Percentiles rank a stretch among this genome's conserved stretches.
Conservation (phyloP, 2,329 filamentous ascomycete genomes). For the Sporothrix protearum region DNA sequence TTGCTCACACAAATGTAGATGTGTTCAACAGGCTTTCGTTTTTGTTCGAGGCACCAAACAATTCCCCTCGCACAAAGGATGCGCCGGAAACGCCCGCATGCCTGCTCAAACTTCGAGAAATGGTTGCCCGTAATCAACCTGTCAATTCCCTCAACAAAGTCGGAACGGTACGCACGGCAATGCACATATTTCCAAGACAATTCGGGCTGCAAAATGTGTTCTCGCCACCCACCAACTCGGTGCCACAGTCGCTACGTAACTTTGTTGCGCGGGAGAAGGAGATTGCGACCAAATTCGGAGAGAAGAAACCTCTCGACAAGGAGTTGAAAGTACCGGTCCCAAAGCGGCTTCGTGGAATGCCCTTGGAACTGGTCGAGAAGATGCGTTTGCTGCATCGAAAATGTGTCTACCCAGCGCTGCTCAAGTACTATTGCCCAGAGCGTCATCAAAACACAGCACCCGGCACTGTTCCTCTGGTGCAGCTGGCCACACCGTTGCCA, state of each 20-base stretch:
- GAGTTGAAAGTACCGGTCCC: slow-evolving; percentile 45
- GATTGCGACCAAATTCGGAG: slow-evolving; percentile 49
- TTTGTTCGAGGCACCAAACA: neutral
- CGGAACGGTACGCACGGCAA: slow-evolving; percentile 70
- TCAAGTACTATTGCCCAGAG: slow-evolving; percentile 77
- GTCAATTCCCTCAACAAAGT: slow-evolving; percentile 37
- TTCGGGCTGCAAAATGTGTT: slow-evolving; percentile 94
- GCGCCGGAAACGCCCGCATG: neutral
- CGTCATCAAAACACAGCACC: neutral
- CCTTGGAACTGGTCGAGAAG: slow-evolving; percentile 58
- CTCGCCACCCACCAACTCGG: slow-evolving; percentile 67
- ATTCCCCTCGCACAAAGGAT: neutral
- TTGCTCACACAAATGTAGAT: neutral
- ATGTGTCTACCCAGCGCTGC: slow-evolving; percentile 75
- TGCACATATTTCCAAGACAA: slow-evolving; percentile 90
- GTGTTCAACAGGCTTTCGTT: slow-evolving; percentile 48
- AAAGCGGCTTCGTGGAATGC: slow-evolving; percentile 64
- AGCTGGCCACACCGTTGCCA: slow-evolving; percentile 62
- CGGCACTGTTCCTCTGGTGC: slow-evolving; percentile 48
- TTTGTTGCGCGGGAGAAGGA: slow-evolving; percentile 84
- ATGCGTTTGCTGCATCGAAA: slow-evolving; percentile 67
- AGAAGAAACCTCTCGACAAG: slow-evolving; percentile 27
- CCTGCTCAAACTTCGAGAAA: slow-evolving; percentile 47
- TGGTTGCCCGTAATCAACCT: slow-evolving; percentile 30
- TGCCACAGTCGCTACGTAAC: slow-evolving; percentile 72